Percentiles rank a stretch among this genome's conserved stretches.
Evolutionary conservation across 2,329 filamentous ascomycete genomes (phyloP).

Genomic region (Ophiostoma triangulosporum): DNA sequence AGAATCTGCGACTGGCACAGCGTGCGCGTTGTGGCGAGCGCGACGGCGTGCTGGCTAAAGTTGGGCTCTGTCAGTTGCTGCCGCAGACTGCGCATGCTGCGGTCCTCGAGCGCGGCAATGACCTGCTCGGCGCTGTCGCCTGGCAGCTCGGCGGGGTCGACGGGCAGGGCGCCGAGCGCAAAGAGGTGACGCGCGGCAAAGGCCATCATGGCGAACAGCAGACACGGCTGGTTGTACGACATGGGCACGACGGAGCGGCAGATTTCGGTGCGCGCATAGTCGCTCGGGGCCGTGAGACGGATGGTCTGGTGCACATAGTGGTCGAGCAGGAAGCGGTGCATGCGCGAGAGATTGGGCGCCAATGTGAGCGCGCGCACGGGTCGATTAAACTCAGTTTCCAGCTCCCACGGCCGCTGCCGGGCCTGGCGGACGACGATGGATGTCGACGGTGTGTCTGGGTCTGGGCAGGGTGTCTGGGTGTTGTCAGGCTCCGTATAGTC

Average conservation of each 20-base stretch:
- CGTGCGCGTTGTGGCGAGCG: slow-evolving; percentile 9
- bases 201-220: slow-evolving; percentile 7
- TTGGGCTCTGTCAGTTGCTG: slow-evolving; percentile 1
- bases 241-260: slow-evolving; percentile 9
- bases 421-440: background rate
- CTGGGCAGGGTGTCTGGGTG: no score
- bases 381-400: background rate
- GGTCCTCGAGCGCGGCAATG: slow-evolving; percentile 3
- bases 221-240: slow-evolving; percentile 6
- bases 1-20: slow-evolving; percentile 10
- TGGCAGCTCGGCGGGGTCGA: background rate
- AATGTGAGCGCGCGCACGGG: background rate
- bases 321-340: slow-evolving; percentile 9
- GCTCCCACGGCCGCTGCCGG: background rate
- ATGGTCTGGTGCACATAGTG: slow-evolving; percentile 11
- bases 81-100: slow-evolving; percentile 7
- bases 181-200: slow-evolving; percentile 7
- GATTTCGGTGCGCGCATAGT: slow-evolving; percentile 8
- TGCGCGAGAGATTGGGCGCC: background rate
- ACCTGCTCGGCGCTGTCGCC: background rate
- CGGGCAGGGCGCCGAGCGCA: background rate
- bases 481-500: no score
- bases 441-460: background rate
- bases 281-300: slow-evolving; percentile 10
- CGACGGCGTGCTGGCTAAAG: slow-evolving; percentile 1